Evolutionary conservation across 2,329 filamentous ascomycete genomes (phyloP).

Genomic region (Penicillium occitanis): DNA sequence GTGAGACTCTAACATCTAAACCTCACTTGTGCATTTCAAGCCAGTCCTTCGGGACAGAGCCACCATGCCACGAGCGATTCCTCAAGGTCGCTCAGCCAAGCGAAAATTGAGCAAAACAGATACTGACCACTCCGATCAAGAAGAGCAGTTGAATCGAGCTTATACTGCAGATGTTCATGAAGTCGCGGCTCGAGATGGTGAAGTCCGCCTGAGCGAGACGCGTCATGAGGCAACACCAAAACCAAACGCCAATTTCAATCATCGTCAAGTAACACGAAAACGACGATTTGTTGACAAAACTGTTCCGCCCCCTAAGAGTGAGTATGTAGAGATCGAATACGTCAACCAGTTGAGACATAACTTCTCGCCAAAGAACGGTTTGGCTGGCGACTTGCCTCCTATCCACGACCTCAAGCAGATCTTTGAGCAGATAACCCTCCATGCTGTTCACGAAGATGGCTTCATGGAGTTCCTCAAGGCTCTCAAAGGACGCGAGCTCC

Average conservation of each 20-base stretch:
- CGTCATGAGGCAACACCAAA: neutral
- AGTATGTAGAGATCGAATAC: conserved; percentile 19
- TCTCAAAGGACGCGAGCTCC: conserved; percentile 43
- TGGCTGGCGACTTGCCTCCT: conserved; percentile 45
- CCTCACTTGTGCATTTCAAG: neutral
- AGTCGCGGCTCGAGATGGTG: neutral
- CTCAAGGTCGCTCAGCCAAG: neutral
- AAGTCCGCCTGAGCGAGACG: neutral
- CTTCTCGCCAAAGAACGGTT: conserved; percentile 23
- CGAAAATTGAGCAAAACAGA: neutral
- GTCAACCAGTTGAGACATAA: conserved; percentile 17
- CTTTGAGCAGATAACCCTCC: conserved; percentile 50
- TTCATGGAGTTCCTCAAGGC: conserved; percentile 38
- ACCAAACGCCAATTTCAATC: neutral
- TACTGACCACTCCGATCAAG: neutral
- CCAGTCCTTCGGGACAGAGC: neutral
- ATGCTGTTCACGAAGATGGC: conserved; percentile 33
- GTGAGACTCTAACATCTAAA: neutral
- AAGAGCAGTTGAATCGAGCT: neutral
- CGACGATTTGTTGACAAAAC: neutral
- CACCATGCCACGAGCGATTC: neutral
- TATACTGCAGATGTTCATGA: neutral
- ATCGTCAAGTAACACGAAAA: conserved; percentile 1
- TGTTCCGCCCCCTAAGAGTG: neutral
- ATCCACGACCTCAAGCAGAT: conserved; percentile 50